Evolutionary conservation across 129 eudicot species (phyloP).

Genomic region (Heracleum sosnowskyi): DNA sequence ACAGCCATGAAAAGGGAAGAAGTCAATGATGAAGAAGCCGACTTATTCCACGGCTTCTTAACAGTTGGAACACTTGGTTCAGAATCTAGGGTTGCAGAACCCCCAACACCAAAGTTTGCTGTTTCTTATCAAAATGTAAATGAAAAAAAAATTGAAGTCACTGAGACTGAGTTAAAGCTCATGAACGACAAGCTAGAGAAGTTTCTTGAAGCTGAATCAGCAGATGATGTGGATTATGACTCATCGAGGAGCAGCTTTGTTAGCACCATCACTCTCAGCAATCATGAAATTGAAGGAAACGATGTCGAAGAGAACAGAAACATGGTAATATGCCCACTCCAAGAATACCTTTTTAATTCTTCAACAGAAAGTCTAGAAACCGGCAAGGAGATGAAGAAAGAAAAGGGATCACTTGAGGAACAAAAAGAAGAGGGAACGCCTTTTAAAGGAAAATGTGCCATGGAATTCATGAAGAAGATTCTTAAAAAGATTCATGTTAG

Average conservation of each 20-base stretch:
- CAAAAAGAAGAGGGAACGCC: slow-evolving; percentile 17
- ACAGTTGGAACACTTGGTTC: slow-evolving; percentile 75
- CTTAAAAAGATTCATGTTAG: slow-evolving; percentile 39
- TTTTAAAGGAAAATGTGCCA: slow-evolving; percentile 15
- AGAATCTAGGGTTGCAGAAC: slow-evolving; percentile 32
- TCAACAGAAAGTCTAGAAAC: slow-evolving; percentile 31
- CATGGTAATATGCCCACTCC: slow-evolving; percentile 38
- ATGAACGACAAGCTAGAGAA: slow-evolving; percentile 48
- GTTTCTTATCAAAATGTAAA: slow-evolving; percentile 17
- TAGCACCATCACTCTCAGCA: slow-evolving; percentile 37
- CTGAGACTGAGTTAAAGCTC: slow-evolving; percentile 41
- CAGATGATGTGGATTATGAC: slow-evolving; percentile 24
- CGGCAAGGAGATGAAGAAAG: slow-evolving; percentile 21
- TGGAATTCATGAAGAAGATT: slow-evolving; percentile 48
- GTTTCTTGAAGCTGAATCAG: slow-evolving; percentile 42
- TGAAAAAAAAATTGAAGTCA: slow-evolving; percentile 29
- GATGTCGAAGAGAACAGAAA: slow-evolving; percentile 22
- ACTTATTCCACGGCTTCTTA: slow-evolving; percentile 49
- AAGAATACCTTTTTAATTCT: slow-evolving; percentile 44
- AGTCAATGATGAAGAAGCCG: slow-evolving; percentile 19
- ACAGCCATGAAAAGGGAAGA: slow-evolving; percentile 21
- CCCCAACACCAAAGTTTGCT: slow-evolving; percentile 45
- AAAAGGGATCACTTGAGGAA: slow-evolving; percentile 27
- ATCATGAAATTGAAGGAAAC: slow-evolving; percentile 26
- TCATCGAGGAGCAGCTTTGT: slow-evolving; percentile 42